phyloP scores from a whole-genome alignment of 768 basidiomycete genomes.

The Pholiota conissans region DNA sequence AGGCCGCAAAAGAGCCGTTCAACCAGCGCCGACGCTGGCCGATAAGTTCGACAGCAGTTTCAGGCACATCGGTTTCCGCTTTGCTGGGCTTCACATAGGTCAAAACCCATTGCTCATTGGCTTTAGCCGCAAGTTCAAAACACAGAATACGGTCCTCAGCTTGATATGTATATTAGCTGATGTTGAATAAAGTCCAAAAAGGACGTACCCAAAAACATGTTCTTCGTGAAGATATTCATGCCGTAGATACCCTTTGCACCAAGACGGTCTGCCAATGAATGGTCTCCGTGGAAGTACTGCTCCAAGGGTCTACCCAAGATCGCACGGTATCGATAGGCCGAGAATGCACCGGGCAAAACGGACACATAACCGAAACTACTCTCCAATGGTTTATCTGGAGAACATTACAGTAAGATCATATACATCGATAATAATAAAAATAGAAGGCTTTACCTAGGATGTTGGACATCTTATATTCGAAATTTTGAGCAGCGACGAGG shows the following conservation, averaged over 20 bases:
- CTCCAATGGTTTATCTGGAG: conserved; percentile 86
- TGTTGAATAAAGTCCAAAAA: not conserved
- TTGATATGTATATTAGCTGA: conserved; percentile 8
- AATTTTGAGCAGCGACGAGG: conserved; percentile 92
- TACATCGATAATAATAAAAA: not conserved
- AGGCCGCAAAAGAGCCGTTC: conserved; percentile 94
- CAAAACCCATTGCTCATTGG: conserved; percentile 82
- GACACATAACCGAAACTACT: conserved; percentile 96
- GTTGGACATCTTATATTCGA: conserved; percentile 98
- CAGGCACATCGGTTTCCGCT: conserved; percentile 96
- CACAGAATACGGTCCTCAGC: conserved; percentile 97
- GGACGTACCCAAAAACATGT: conserved; percentile 54
- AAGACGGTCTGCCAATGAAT: conserved; percentile 86
- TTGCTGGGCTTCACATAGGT: conserved; percentile 93
- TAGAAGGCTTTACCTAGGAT: conserved; percentile 62
- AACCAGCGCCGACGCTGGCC: conserved; percentile 96
- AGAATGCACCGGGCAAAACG: conserved; percentile 95
- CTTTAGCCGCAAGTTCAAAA: conserved; percentile 95
- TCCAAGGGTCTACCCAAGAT: conserved; percentile 87
- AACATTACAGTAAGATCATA: not conserved
- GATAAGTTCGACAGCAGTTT: conserved; percentile 88
- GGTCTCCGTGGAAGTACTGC: conserved; percentile 87
- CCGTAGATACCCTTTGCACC: conserved; percentile 94
- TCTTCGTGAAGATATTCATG: conserved; percentile 97
- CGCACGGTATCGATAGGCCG: conserved; percentile 91